phyloP scores from a whole-genome alignment of 768 basidiomycete genomes.

The Boletus rubropictus region DNA sequence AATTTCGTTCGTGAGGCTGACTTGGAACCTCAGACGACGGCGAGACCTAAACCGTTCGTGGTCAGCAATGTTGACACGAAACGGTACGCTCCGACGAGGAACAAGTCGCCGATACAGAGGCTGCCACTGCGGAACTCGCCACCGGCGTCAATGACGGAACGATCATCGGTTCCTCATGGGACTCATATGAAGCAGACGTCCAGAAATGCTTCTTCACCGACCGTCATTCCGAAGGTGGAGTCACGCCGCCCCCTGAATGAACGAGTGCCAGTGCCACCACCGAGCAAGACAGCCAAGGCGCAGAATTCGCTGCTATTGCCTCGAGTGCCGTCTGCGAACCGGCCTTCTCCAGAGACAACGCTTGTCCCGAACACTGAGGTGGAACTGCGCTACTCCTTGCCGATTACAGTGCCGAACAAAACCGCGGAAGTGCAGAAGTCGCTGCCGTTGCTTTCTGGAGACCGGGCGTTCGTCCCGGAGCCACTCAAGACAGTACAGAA shows the following conservation, averaged over 20 bases:
- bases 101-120: neutral
- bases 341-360: no score
- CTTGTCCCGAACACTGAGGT: neutral
- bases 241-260: no score
- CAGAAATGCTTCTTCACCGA: no score
- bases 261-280: neutral
- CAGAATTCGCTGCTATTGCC: neutral
- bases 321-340: neutral
- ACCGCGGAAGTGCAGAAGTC: neutral
- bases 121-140: neutral
- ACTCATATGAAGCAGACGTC: neutral
- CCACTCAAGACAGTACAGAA: neutral
- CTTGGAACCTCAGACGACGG: neutral
- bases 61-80: constrained; percentile 3
- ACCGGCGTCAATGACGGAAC: neutral
- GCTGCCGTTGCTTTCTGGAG: no score
- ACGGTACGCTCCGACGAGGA: neutral
- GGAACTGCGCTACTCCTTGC: neutral
- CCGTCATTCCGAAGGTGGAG: neutral
- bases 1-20: neutral
- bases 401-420: accelerated
- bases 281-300: neutral
- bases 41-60: constrained; percentile 7
- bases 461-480: neutral
- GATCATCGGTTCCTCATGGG: neutral